A percentile compares a stretch with the other conserved stretches of the same genome.
Conservation (phyloP, 495 filamentous ascomycete species). For the Xylaria cubensis region DNA sequence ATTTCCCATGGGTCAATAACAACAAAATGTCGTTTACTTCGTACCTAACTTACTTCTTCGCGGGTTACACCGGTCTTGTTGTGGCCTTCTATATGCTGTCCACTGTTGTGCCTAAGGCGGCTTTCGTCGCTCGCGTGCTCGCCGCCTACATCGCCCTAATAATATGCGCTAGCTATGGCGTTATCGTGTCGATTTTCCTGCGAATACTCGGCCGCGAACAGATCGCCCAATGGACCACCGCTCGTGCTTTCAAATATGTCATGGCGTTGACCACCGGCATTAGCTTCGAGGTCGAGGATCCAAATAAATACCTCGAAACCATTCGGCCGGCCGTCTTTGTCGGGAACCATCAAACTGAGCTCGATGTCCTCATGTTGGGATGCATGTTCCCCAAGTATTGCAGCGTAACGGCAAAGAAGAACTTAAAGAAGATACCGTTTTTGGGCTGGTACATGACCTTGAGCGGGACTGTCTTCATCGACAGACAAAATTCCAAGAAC, state of each 20-base stretch:
- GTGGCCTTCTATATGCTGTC: conserved; percentile 65
- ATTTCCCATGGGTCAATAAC: conserved; percentile 23
- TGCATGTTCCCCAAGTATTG: conserved; percentile 87
- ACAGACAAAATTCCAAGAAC: conserved; percentile 78
- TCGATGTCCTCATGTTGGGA: conserved; percentile 92
- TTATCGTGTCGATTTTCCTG: conserved; percentile 73
- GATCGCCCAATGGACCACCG: conserved; percentile 85
- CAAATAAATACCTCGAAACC: conserved; percentile 65
- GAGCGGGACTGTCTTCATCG: conserved; percentile 91
- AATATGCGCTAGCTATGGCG: conserved; percentile 76
- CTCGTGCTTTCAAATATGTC: conserved; percentile 77
- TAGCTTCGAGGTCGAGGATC: conserved; percentile 75
- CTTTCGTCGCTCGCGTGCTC: conserved; percentile 75
- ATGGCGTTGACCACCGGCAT: conserved; percentile 81
- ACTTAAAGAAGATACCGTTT: conserved; percentile 79
- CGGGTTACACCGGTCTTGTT: conserved; percentile 62
- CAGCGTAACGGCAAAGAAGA: conserved; percentile 91
- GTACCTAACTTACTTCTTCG: conserved; percentile 61
- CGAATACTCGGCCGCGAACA: conserved; percentile 73
- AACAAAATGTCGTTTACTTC: conserved; percentile 44
- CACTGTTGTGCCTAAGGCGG: conserved; percentile 59
- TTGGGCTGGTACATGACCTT: conserved; percentile 97
- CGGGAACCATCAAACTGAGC: conserved; percentile 92
- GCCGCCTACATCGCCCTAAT: conserved; percentile 73
- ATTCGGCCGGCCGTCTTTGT: conserved; percentile 88